Evolutionary conservation across 2,329 filamentous ascomycete species (phyloP).

Genomic region (Macroventuria anomochaeta): DNA sequence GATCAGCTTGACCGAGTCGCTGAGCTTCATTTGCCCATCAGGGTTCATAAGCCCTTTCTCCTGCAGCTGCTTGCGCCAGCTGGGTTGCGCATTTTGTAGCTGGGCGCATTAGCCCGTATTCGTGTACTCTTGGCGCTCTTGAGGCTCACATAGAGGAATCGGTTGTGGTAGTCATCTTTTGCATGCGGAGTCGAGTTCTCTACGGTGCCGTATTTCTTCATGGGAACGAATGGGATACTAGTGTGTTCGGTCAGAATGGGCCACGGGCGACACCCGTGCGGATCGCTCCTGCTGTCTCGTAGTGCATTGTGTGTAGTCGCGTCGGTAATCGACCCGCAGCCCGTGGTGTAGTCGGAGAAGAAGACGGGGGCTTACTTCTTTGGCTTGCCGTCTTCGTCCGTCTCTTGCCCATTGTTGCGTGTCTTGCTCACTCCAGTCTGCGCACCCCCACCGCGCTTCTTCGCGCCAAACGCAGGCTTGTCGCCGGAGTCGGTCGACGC

Average conservation of each 20-base stretch:
- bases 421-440: conserved; percentile 1
- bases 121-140: not conserved
- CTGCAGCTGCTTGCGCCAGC: conserved; percentile 50
- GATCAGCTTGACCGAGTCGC: conserved; percentile 66
- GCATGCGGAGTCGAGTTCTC: conserved; percentile 33
- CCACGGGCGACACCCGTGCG: conserved; percentile 27
- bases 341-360: conserved; percentile 1
- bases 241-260: conserved; percentile 26
- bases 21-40: conserved; percentile 63
- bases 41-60: conserved; percentile 54
- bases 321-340: conserved; percentile 1
- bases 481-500: conserved; percentile 9
- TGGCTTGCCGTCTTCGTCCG: conserved; percentile 7
- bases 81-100: conserved; percentile 26
- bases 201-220: conserved; percentile 9
- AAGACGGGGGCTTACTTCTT: conserved; percentile 14
- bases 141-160: conserved; percentile 35
- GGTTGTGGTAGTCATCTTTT: conserved; percentile 32
- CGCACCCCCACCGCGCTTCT: conserved; percentile 17
- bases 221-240: conserved; percentile 16
- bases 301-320: not conserved
- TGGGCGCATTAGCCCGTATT: conserved; percentile 22
- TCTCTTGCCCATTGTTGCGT: conserved; percentile 5
- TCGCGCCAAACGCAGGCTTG: conserved; percentile 6
- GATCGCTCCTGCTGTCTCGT: not conserved